Percentiles rank a stretch among this genome's conserved stretches.
These are phyloP conservation scores for Aspergillus ibericus DNA, from an alignment of 2,329 filamentous ascomycete genomes.

Conservation along the genomic window DNA sequence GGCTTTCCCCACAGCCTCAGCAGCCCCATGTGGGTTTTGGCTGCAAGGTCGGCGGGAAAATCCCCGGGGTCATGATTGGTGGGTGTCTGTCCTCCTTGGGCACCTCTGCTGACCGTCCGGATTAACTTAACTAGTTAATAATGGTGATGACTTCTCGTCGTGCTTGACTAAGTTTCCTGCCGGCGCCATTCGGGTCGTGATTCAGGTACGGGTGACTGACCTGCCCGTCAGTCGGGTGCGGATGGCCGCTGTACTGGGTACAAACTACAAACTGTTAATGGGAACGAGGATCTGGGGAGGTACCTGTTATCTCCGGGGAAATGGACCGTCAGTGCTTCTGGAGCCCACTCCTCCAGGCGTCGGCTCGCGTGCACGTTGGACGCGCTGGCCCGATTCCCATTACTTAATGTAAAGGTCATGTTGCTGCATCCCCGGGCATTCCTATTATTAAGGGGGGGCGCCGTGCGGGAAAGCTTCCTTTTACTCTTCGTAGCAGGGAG, in stretches of 20 bases:
- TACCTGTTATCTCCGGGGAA: background rate
- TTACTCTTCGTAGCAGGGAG: background rate
- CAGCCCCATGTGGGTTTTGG: background rate
- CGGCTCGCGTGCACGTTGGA: background rate
- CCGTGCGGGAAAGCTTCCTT: background rate
- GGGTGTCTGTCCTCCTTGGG: conserved; percentile 5
- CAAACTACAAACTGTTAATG: background rate
- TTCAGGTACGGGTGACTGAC: background rate
- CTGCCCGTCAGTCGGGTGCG: background rate
- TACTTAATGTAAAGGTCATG: conserved; percentile 3
- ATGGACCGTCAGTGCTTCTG: background rate
- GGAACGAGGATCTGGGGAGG: background rate
- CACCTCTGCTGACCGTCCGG: conserved; percentile 8
- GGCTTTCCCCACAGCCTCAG: conserved; percentile 21
- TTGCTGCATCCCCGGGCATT: background rate
- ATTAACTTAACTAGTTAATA: background rate
- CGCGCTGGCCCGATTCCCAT: background rate
- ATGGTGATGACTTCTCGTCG: background rate
- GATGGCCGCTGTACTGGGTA: background rate
- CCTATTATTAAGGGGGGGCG: background rate
- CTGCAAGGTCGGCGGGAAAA: background rate
- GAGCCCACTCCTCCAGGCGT: too few relatives aligned
- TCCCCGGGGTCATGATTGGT: conserved; percentile 1
- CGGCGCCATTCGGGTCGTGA: background rate
- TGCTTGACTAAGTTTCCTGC: background rate